phyloP scores from a whole-genome alignment of 305 asterid genomes.

The Rubia tinctorum region DNA sequence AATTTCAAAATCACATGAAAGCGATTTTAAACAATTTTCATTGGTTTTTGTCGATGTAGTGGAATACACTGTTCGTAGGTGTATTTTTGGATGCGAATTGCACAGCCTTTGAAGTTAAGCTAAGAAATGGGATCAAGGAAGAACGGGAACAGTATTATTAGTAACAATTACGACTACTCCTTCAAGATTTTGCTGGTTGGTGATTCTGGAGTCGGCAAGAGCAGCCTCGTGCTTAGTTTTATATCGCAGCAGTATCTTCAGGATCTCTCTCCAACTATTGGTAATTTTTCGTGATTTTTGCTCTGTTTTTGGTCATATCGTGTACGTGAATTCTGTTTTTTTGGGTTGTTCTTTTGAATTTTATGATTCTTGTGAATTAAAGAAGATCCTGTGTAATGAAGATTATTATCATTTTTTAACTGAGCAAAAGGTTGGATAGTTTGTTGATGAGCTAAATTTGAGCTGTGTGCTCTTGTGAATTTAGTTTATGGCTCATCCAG shows the following conservation, averaged over 20 bases:
- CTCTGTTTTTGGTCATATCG: not conserved
- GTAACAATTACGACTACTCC: conserved; percentile 60
- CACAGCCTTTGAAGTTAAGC: not conserved
- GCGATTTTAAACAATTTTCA: conserved; percentile 6
- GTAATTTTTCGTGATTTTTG: conserved; percentile 30
- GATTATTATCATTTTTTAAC: not conserved
- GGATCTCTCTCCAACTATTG: conserved; percentile 75
- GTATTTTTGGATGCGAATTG: not conserved
- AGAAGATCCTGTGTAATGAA: not conserved
- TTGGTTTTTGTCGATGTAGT: conserved; percentile 22
- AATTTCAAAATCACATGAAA: conserved; percentile 7
- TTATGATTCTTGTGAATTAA: not conserved
- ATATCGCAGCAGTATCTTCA: conserved; percentile 55
- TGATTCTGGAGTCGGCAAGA: conserved; percentile 90
- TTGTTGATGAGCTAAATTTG: not conserved
- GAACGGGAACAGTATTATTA: conserved; percentile 7
- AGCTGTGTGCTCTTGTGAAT: not conserved
- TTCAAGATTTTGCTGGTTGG: conserved; percentile 87
- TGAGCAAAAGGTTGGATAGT: not conserved
- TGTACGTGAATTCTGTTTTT: not conserved
- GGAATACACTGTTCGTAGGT: conserved; percentile 6
- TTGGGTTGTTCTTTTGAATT: not conserved
- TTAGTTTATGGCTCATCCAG: not conserved
- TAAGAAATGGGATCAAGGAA: conserved; percentile 38
- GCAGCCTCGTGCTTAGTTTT: conserved; percentile 76